phyloP scores from a whole-genome alignment of 306 rosid species.

The Myrica gale region DNA sequence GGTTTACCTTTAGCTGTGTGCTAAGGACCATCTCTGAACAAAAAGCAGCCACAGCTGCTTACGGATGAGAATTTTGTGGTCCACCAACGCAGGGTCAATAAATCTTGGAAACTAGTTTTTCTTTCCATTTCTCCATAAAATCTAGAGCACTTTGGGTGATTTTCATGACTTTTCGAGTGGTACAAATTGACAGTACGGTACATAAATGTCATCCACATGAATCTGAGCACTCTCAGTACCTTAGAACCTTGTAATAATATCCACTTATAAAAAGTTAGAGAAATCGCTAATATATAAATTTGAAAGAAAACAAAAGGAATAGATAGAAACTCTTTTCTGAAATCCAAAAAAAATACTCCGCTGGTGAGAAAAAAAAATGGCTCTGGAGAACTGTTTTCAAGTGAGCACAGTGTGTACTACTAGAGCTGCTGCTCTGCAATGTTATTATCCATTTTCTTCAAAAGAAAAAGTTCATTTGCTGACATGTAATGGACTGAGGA shows the following conservation, averaged over 20 bases:
- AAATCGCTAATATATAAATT: neutral
- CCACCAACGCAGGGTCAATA: conserved; percentile 2
- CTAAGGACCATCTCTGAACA: neutral
- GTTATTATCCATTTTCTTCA: conserved; percentile 50
- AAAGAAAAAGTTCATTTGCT: conserved; percentile 44
- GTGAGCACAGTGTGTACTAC: conserved; percentile 45
- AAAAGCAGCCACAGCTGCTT: neutral
- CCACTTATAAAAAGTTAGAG: conserved; percentile 26
- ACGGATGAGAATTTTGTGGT: conserved; percentile 19
- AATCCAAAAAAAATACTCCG: neutral
- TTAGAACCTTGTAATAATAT: conserved; percentile 45
- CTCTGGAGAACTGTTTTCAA: conserved; percentile 60
- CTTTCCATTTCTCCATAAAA: conserved; percentile 6
- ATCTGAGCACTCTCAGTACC: conserved; percentile 53
- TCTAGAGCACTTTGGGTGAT: neutral
- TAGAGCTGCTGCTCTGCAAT: conserved; percentile 48
- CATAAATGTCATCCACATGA: conserved; percentile 51
- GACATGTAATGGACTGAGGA: conserved; percentile 39
- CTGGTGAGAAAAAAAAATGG: conserved; percentile 40
- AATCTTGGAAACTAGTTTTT: neutral
- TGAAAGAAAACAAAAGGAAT: neutral
- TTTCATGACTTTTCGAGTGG: neutral
- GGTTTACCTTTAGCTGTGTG: neutral
- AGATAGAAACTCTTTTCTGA: neutral
- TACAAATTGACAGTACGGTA: conserved; percentile 11